These are phyloP conservation scores for Clitopilus passeckerianus DNA, from an alignment of 768 basidiomycete species.

Conservation along the genomic window DNA sequence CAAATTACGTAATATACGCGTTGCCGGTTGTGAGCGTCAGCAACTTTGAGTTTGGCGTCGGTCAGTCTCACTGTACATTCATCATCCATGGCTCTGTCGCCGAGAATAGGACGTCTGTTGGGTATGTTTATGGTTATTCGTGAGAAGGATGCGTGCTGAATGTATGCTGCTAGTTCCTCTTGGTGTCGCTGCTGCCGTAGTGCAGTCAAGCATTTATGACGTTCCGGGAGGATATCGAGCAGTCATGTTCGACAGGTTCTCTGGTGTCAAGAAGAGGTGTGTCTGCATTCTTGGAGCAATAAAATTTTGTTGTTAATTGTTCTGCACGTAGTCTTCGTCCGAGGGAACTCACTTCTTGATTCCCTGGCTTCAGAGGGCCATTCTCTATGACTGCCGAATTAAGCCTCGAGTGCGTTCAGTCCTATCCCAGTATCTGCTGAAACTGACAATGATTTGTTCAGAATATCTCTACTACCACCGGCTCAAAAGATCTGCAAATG, in stretches of 20 bases:
- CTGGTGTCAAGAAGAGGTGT: slow-evolving; percentile 81
- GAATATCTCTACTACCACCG: slow-evolving; percentile 99
- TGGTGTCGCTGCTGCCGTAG: slow-evolving; percentile 35
- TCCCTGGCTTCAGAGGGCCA: slow-evolving; percentile 94
- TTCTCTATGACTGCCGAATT: slow-evolving; percentile 95
- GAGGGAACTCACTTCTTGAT: slow-evolving; percentile 97
- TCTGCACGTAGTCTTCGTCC: slow-evolving; percentile 58
- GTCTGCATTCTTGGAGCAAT: slow-evolving; percentile 11
- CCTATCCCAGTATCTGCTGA: not conserved
- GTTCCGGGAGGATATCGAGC: slow-evolving; percentile 92
- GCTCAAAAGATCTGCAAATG: slow-evolving; percentile 99
- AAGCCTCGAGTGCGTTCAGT: slow-evolving; percentile 75
- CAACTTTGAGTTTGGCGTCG: slow-evolving; percentile 33
- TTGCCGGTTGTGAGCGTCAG: slow-evolving; percentile 7
- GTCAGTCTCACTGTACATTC: slow-evolving; percentile 3
- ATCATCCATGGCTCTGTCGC: slow-evolving; percentile 44
- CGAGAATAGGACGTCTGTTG: slow-evolving; percentile 42
- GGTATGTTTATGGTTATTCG: slow-evolving; percentile 25
- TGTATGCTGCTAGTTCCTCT: slow-evolving; percentile 33
- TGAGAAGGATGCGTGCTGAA: not conserved
- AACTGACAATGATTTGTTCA: slow-evolving; percentile 23
- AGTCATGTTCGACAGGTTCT: slow-evolving; percentile 98
- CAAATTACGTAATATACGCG: slow-evolving; percentile 2
- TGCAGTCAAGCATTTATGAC: slow-evolving; percentile 54
- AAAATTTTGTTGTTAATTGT: not conserved